Evolutionary conservation across 805 yeast species (phyloP).

Genomic region (Kodamaea kaohsiungensis): DNA sequence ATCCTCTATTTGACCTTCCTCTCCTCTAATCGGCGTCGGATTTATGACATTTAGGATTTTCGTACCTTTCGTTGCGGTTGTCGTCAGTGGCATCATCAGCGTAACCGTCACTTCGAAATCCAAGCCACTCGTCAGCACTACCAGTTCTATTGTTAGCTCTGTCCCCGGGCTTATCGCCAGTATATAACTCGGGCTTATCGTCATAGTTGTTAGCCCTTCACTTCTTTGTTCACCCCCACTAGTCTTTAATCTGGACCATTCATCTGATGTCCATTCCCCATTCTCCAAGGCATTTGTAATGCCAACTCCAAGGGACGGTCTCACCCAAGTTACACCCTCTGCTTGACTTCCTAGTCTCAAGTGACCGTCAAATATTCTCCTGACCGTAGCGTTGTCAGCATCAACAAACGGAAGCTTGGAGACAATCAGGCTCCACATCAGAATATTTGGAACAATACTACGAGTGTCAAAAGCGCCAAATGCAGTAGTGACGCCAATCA

Average conservation of each 20-base stretch:
- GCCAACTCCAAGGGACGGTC: not conserved
- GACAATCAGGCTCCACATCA: not conserved
- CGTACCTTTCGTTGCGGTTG: not conserved
- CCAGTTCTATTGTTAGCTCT: not conserved
- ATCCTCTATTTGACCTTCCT: not conserved
- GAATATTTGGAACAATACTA: not conserved
- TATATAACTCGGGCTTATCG: not conserved
- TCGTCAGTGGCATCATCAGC: not conserved
- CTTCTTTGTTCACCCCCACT: not conserved
- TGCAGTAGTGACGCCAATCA: not conserved
- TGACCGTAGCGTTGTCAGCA: not conserved
- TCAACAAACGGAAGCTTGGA: not conserved
- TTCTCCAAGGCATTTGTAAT: not conserved
- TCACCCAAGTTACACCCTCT: not conserved
- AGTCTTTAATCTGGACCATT: not conserved
- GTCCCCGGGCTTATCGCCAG: not conserved
- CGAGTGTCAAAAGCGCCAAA: not conserved
- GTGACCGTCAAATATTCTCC: not conserved
- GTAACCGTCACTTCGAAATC: not conserved
- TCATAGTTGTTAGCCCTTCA: not conserved
- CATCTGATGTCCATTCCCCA: not conserved
- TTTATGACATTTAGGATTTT: not conserved
- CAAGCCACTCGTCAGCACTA: not conserved
- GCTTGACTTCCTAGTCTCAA: not conserved
- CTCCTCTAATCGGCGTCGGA: not conserved